A percentile compares a stretch with the other conserved stretches of the same genome.
phyloP scores from a whole-genome alignment of 1,139 yeast species.

The Lodderomyces metapsilosis region DNA sequence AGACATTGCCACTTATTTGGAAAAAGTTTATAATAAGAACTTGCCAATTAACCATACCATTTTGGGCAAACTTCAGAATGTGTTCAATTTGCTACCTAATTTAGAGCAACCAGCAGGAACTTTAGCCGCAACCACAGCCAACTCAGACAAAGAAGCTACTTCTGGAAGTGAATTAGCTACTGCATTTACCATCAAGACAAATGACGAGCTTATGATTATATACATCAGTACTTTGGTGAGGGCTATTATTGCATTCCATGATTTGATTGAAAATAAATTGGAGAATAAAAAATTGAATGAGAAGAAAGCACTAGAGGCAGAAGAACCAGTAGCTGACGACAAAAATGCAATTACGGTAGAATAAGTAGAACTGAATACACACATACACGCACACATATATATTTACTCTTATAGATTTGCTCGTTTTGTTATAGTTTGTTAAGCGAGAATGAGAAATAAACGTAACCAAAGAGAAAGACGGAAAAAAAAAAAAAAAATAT shows the following conservation, averaged over 20 bases:
- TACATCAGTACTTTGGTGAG: constrained; percentile 88
- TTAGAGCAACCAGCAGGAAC: constrained; percentile 33
- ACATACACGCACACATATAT: no score
- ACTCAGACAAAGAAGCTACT: constrained; percentile 21
- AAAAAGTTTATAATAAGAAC: constrained; percentile 66
- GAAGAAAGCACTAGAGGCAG: constrained; percentile 20
- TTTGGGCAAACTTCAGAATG: constrained; percentile 90
- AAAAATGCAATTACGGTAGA: constrained; percentile 10
- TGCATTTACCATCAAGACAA: constrained; percentile 89
- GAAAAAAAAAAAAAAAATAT: no score
- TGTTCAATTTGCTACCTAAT: constrained; percentile 89
- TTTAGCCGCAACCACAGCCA: not conserved
- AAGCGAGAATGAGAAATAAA: no score
- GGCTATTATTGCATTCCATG: constrained; percentile 95
- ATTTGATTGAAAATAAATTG: constrained; percentile 91
- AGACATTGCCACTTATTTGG: constrained; percentile 78
- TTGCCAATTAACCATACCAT: constrained; percentile 90
- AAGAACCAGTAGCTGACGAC: constrained; percentile 10
- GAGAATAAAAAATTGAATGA: constrained; percentile 65
- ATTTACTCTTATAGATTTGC: no score
- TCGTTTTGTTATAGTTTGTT: no score
- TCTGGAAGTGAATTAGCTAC: constrained; percentile 55
- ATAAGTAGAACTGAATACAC: constrained; percentile 3
- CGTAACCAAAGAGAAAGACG: no score
- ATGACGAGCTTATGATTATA: constrained; percentile 92